These are phyloP conservation scores for Colletotrichum incanum DNA, from an alignment of 2,329 filamentous ascomycete species.

Conservation along the genomic window DNA sequence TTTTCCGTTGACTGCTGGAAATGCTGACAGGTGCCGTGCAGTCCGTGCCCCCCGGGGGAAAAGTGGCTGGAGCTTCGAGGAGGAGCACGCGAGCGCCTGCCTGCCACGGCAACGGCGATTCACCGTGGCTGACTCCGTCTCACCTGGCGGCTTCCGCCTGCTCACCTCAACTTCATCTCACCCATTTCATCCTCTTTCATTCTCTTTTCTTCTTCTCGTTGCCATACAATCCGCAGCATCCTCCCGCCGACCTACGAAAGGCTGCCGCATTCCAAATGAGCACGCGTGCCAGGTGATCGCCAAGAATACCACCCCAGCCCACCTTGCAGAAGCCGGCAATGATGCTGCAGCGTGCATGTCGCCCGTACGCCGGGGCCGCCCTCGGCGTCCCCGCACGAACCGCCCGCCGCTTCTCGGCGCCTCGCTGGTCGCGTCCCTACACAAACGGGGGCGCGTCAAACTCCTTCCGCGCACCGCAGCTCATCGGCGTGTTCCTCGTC, in stretches of 20 bases:
- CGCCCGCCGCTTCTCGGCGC: not conserved
- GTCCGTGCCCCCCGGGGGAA: conserved; percentile 14
- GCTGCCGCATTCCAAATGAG: too few species aligned
- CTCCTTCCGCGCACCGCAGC: conserved; percentile 1
- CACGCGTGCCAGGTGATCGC: not conserved
- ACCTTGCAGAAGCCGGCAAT: conserved; percentile 2
- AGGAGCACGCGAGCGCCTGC: conserved; percentile 25
- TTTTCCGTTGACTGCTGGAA: not conserved
- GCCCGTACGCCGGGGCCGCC: conserved; percentile 15
- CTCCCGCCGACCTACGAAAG: not conserved
- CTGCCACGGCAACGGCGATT: conserved; percentile 12
- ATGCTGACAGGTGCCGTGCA: conserved; percentile 18
- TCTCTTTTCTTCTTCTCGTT: not conserved
- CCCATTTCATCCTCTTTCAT: not conserved
- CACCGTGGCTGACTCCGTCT: conserved; percentile 8
- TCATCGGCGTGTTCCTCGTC: conserved; percentile 4
- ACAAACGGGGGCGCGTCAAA: conserved; percentile 9
- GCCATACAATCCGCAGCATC: not conserved
- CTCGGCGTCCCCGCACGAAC: conserved; percentile 1
- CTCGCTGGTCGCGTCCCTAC: conserved; percentile 30
- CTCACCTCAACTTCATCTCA: too few species aligned
- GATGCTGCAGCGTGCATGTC: conserved; percentile 34
- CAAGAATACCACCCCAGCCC: not conserved
- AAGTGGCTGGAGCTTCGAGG: not conserved
- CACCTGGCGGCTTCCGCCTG: not conserved